Base-by-base conservation (phyloP, 208 protist species). In the Acanthamoeba sp. region DNA sequence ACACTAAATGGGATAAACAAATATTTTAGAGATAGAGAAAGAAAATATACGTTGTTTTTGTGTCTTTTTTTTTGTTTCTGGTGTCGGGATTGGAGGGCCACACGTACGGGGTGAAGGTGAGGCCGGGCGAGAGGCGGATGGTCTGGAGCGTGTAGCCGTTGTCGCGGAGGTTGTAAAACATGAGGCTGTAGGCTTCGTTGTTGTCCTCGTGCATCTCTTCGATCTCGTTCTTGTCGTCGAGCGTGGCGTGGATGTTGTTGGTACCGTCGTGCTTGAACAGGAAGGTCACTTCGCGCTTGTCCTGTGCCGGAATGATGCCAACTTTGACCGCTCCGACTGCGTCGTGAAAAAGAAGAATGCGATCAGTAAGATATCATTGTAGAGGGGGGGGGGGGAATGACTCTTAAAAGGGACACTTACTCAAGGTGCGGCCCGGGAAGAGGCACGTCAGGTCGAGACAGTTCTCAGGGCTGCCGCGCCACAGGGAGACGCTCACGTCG, bases 161-260 rank as follows among this genome's bases (percentile, higher is more conserved):
- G 9, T 73, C 64, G 64, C 64, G 64, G 12, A 73, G 64, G 64
- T 73, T 73, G 64, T 73, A 20, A 20, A 73, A 73, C 29, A 73
- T 10, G 64, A 73, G 64, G 34, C 18, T 73, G 64, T 73, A 73
- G 64, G 12, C 64, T 27, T 73, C 12, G 64, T 73, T 73, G 64
- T 73, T 73, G 64, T 73, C 64, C 64, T 73, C 64, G 64, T 73
- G 64, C 27, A 36, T 73, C 64, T 78, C 69, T 3, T 78, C 69
- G 34, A 42, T 5, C 36, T 78, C 34, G 69, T 78, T 24, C 18
- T 45, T 38, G 69, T 78, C 69, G 20, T 78, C 69, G 34, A 78
- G 29, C 14, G 69, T 78, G 69, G 38, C 34, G 34, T 78, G 34
- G 38, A 78, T 38, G 69, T 45, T 32, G 69, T 38, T 78, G 69